These are phyloP conservation scores for Fomitopsis betulina DNA, from an alignment of 1,284 basidiomycete genomes.

Conservation along the genomic window DNA sequence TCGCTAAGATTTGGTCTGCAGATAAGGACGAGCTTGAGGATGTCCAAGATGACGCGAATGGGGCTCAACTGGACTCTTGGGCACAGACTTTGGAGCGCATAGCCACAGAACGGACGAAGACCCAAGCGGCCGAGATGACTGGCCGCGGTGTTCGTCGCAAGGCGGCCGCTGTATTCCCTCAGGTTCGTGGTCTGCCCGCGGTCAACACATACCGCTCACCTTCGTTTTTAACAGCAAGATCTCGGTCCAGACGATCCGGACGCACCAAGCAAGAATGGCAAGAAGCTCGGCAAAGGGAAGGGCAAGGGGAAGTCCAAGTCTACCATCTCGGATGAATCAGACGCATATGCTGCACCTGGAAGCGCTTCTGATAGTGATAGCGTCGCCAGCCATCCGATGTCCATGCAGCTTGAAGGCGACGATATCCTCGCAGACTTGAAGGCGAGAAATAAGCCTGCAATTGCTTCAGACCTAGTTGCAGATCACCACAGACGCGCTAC, in stretches of 20 bases:
- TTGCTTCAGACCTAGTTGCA: no score
- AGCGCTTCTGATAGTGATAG: constrained; percentile 28
- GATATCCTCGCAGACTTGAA: constrained; percentile 1
- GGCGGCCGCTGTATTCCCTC: constrained; percentile 53
- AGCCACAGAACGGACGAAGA: constrained; percentile 45
- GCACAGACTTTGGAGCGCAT: constrained; percentile 64
- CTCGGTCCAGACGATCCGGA: constrained; percentile 5
- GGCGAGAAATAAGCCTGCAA: neutral
- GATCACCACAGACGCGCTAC: no score
- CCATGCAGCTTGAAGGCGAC: neutral
- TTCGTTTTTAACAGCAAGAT: neutral
- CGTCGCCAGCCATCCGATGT: constrained; percentile 4
- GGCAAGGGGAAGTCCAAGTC: constrained; percentile 21
- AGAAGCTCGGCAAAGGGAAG: constrained; percentile 18
- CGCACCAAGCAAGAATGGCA: neutral
- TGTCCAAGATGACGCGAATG: constrained; percentile 42
- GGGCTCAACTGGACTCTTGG: constrained; percentile 72
- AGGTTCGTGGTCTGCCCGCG: constrained; percentile 33
- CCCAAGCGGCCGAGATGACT: constrained; percentile 44
- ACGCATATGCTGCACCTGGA: constrained; percentile 30
- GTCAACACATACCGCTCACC: constrained; percentile 1
- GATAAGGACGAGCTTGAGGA: constrained; percentile 69
- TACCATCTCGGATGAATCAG: constrained; percentile 32
- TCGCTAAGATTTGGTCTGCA: constrained; percentile 87
- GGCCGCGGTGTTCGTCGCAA: constrained; percentile 71